phyloP scores from a whole-genome alignment of 2,329 filamentous ascomycete species.

The Lachnellula subtilissima region DNA sequence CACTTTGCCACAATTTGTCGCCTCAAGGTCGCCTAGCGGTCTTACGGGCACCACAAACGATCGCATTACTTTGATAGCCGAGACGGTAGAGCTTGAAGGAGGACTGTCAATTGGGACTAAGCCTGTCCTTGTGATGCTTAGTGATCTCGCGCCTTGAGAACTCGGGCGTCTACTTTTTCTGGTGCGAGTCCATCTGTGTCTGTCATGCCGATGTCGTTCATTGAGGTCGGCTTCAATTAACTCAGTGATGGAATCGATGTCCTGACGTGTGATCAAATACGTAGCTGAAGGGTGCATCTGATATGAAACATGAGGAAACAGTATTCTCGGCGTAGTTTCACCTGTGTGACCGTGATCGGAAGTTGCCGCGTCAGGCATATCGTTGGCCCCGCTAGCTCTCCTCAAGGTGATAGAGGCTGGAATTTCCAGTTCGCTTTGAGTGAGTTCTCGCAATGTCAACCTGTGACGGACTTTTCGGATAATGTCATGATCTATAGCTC shows the following conservation, averaged over 20 bases:
- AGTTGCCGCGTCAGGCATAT: background rate
- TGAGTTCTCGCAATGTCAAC: conserved; percentile 18
- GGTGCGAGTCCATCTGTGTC: background rate
- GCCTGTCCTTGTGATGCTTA: background rate
- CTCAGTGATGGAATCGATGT: conserved; percentile 22
- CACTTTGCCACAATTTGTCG: background rate
- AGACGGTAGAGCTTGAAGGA: background rate
- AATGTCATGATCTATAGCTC: conserved; percentile 15
- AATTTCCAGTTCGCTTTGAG: conserved; percentile 1
- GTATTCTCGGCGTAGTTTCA: background rate
- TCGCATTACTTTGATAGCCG: background rate
- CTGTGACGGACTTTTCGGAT: conserved; percentile 19
- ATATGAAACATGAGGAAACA: background rate
- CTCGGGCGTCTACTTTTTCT: background rate
- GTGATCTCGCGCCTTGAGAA: background rate
- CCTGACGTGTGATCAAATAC: conserved; percentile 23
- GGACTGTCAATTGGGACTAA: background rate
- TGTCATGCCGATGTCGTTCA: background rate
- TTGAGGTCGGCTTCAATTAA: conserved; percentile 16
- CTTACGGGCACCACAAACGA: background rate
- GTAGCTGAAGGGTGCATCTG: conserved; percentile 5
- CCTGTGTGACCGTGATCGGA: background rate
- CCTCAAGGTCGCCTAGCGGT: conserved; percentile 3
- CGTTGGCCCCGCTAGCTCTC: conserved; percentile 15
- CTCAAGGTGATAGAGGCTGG: conserved; percentile 24